Conservation (phyloP, 495 filamentous ascomycete genomes). For the Aspergillus baeticus region DNA sequence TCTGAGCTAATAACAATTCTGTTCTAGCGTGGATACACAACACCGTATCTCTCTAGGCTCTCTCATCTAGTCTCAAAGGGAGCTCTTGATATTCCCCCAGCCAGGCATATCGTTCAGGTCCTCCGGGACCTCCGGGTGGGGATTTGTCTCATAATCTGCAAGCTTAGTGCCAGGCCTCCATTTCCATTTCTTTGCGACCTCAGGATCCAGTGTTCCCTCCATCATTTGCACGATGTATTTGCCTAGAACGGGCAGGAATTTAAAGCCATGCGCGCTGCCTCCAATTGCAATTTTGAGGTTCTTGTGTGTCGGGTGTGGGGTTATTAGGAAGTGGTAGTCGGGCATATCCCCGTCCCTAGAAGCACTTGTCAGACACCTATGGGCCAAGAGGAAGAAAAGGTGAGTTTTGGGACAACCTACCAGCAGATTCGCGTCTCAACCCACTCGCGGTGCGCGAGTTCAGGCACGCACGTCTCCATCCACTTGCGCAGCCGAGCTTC, state of each 20-base stretch:
- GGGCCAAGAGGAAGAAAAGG: neutral
- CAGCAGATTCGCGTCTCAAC: conserved; percentile 4
- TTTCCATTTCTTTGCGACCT: conserved; percentile 4
- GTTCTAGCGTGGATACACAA: no score
- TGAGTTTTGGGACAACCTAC: neutral
- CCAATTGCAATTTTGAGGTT: conserved; percentile 28
- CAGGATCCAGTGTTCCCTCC: conserved; percentile 21
- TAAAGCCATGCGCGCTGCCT: conserved; percentile 43
- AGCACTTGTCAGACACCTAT: neutral
- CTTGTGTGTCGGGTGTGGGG: neutral
- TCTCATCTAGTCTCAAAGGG: neutral
- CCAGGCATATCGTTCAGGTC: neutral
- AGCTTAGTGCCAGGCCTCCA: conserved; percentile 3
- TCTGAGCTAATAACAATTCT: no score
- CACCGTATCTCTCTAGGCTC: no score
- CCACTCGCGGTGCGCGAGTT: conserved; percentile 3
- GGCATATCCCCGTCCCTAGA: conserved; percentile 8
- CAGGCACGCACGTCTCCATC: conserved; percentile 5
- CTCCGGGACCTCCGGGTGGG: neutral
- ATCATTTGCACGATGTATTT: conserved; percentile 36
- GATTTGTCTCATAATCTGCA: neutral
- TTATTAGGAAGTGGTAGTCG: conserved; percentile 8
- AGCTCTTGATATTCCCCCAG: neutral
- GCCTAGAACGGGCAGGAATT: conserved; percentile 38
- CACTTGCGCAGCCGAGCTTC: conserved; percentile 8